Conservation (phyloP, 2,329 filamentous ascomycete genomes). For the Aspergillus tamarii region DNA sequence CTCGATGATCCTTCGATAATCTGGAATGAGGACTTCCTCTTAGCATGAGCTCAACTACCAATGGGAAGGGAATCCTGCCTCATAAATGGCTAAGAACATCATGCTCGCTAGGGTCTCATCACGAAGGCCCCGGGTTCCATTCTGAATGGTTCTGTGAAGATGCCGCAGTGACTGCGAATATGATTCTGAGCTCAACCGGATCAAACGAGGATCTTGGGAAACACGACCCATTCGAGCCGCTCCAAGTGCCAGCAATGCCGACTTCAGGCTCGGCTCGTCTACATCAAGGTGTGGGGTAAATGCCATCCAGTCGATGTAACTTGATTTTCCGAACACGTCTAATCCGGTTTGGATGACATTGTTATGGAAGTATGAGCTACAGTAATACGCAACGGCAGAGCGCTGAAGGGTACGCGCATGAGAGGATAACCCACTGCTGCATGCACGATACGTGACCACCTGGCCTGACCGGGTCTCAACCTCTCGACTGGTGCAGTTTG, state of each 20-base stretch:
- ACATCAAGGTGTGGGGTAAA: background rate
- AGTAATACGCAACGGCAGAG: background rate
- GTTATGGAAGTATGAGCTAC: background rate
- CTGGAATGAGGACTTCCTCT: background rate
- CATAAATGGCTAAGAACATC: background rate
- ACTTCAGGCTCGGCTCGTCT: background rate
- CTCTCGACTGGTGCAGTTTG: background rate
- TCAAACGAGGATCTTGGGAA: background rate
- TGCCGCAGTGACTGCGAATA: background rate
- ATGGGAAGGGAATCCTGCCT: background rate
- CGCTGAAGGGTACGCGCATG: background rate
- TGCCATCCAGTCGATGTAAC: background rate
- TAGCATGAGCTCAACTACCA: background rate
- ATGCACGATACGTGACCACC: no score
- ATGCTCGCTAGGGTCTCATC: background rate
- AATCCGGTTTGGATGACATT: background rate
- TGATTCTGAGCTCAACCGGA: background rate
- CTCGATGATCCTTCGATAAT: background rate
- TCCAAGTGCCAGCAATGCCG: background rate
- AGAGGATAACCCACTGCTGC: background rate
- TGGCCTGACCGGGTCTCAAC: no score
- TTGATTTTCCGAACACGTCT: background rate
- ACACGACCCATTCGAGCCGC: background rate
- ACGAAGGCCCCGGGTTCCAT: background rate
- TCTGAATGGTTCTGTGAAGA: background rate